phyloP scores from a whole-genome alignment of 75 land plant genomes.

The Gnetum montanum region DNA sequence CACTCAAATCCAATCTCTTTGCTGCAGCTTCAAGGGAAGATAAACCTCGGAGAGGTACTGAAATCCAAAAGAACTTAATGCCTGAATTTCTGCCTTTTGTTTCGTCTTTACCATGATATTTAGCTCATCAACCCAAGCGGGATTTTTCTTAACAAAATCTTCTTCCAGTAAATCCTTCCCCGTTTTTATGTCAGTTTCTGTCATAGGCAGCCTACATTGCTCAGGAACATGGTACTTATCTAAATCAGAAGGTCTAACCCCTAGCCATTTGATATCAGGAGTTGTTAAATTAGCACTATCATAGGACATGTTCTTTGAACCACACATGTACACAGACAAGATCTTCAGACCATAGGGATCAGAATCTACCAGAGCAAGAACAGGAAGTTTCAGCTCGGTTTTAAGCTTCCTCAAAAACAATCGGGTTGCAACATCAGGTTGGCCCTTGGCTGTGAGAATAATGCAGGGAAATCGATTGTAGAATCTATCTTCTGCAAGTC shows the following conservation, averaged over 20 bases:
- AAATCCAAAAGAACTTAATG: conserved; percentile 81
- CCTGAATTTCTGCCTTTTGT: conserved; percentile 95
- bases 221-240: conserved; percentile 92
- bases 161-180: conserved; percentile 93
- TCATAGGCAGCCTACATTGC: conserved; percentile 94
- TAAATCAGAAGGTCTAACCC: conserved; percentile 81
- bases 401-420: conserved; percentile 73
- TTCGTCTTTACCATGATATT: conserved; percentile 87
- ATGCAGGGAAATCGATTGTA: conserved; percentile 94
- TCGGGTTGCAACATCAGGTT: conserved; percentile 78
- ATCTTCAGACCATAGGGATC: conserved; percentile 96
- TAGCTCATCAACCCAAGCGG: conserved; percentile 83
- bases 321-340: conserved; percentile 90
- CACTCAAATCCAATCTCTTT: conserved; percentile 88
- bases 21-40: conserved; percentile 83
- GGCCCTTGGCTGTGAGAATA: conserved; percentile 86
- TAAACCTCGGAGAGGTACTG: conserved; percentile 93
- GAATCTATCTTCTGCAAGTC: conserved; percentile 89
- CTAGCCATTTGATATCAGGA: conserved; percentile 95
- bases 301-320: conserved; percentile 97
- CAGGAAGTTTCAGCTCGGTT: conserved; percentile 81
- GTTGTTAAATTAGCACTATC: conserved; percentile 90
- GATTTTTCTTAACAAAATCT: conserved; percentile 93
- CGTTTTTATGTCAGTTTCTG: conserved; percentile 94
- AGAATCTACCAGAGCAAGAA: conserved; percentile 86